A percentile compares a stretch with the other conserved stretches of the same genome.
Conservation (phyloP, 345 rosid species). For the Dimocarpus longan region DNA sequence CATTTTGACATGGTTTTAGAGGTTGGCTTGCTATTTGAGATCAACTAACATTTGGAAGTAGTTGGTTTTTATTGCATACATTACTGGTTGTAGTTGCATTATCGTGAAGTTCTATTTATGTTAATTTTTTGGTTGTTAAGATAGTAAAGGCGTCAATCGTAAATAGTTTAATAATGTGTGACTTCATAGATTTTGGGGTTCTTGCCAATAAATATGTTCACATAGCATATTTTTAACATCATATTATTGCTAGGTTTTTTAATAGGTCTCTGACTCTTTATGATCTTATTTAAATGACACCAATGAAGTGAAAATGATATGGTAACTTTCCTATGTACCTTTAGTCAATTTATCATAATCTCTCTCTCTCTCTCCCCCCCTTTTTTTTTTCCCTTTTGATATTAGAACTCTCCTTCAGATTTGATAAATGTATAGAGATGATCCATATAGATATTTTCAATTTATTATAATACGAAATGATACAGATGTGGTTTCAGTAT, state of each 20-base stretch:
- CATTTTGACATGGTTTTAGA: neutral
- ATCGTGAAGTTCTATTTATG: neutral
- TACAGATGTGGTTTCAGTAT: too few species aligned
- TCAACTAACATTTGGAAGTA: neutral
- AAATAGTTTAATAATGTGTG: neutral
- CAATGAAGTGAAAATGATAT: too few species aligned
- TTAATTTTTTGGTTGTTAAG: neutral
- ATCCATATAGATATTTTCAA: too few species aligned
- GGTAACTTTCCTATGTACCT: too few species aligned
- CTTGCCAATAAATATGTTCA: neutral
- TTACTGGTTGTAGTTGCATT: neutral
- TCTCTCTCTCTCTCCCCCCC: too few species aligned
- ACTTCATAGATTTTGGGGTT: neutral
- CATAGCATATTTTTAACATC: neutral
- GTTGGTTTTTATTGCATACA: too few species aligned
- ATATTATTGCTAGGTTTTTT: neutral
- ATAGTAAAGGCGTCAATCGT: neutral
- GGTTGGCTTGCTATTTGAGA: neutral
- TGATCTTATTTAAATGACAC: neutral
- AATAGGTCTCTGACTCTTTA: conserved; percentile 34
- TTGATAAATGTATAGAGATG: too few species aligned
- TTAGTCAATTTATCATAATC: neutral
- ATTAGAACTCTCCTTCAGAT: too few species aligned
- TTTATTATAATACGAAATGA: too few species aligned
- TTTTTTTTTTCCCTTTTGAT: too few species aligned